These are phyloP conservation scores for Trifolium pratense DNA, from an alignment of 306 rosid species.

Conservation along the genomic window DNA sequence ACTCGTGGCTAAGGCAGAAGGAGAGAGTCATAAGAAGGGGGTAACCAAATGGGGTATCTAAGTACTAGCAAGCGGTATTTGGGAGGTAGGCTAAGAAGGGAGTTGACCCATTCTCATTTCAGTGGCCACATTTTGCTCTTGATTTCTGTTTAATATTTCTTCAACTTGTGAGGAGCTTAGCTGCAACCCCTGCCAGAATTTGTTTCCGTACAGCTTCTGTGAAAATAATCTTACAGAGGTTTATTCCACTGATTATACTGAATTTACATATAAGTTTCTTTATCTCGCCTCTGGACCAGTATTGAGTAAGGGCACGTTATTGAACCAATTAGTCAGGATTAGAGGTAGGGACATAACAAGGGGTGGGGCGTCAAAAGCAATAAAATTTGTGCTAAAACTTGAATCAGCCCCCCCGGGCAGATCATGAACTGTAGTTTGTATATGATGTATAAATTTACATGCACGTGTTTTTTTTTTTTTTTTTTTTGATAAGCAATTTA, in stretches of 20 bases:
- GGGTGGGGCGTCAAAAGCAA: no score
- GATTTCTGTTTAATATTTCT: not conserved
- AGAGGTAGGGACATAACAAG: no score
- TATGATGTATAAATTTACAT: no score
- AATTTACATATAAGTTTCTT: not conserved
- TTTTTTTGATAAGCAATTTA: no score
- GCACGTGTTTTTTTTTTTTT: no score
- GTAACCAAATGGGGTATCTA: not conserved
- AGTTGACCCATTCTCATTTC: not conserved
- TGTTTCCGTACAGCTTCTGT: not conserved
- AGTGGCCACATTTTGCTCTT: not conserved
- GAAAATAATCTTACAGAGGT: not conserved
- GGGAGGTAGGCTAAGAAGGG: not conserved
- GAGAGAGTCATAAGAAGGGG: not conserved
- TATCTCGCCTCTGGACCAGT: not conserved
- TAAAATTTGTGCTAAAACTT: no score
- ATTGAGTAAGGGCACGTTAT: no score
- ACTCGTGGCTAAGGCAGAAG: not conserved
- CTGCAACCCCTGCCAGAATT: not conserved
- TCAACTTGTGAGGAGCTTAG: not conserved
- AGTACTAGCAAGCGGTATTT: not conserved
- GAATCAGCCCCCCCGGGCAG: no score
- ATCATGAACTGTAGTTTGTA: no score
- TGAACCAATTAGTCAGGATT: no score
- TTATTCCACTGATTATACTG: not conserved